Evolutionary conservation across 768 basidiomycete genomes (phyloP).

Genomic region (Lactarius psammicola): DNA sequence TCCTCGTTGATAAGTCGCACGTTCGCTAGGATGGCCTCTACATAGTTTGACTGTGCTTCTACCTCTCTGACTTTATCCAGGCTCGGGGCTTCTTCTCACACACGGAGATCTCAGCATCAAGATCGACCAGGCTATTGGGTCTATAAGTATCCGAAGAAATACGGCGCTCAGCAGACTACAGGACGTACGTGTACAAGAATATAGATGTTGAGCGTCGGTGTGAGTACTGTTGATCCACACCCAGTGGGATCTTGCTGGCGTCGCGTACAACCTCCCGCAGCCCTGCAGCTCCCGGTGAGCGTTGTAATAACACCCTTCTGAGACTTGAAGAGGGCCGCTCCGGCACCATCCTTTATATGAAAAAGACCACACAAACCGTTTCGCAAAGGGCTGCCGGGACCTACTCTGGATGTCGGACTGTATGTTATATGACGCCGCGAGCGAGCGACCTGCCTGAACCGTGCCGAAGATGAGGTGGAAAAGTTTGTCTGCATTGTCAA

Average conservation of each 20-base stretch:
- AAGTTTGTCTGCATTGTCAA: constrained; percentile 70
- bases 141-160: neutral
- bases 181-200: constrained; percentile 77
- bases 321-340: constrained; percentile 64
- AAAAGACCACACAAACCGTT: constrained; percentile 55
- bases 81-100: constrained; percentile 82
- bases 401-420: constrained; percentile 80
- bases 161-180: neutral
- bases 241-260: constrained; percentile 73
- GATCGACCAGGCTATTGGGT: constrained; percentile 79
- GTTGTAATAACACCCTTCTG: constrained; percentile 75
- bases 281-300: constrained; percentile 90
- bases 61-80: constrained; percentile 75
- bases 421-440: constrained; percentile 87
- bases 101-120: constrained; percentile 84
- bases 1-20: constrained; percentile 75
- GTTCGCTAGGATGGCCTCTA: constrained; percentile 71
- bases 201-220: constrained; percentile 69
- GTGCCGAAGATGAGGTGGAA: constrained; percentile 81
- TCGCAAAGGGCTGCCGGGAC: constrained; percentile 29
- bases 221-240: constrained; percentile 81
- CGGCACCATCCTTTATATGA: constrained; percentile 62
- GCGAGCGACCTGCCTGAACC: constrained; percentile 72
- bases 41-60: constrained; percentile 72
- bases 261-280: constrained; percentile 65